Conservation (phyloP, 805 yeast species). For the Danielia reshetovae region DNA sequence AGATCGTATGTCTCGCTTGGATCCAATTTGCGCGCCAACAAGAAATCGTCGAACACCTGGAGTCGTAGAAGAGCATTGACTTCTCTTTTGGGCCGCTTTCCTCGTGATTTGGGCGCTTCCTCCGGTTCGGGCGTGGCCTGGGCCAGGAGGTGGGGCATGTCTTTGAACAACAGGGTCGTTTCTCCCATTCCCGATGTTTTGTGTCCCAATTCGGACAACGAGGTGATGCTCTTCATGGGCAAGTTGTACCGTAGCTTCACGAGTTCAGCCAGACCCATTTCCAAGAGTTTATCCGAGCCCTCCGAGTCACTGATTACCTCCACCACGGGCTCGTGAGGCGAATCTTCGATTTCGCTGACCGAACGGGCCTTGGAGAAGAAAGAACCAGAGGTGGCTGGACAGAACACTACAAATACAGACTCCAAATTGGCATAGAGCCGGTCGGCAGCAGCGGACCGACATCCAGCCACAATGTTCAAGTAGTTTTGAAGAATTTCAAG, state of each 20-base stretch:
- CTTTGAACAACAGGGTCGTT: slow-evolving; percentile 14
- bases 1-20: slow-evolving; percentile 21
- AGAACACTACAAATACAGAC: slow-evolving; percentile 9
- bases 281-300: slow-evolving; percentile 12
- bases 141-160: slow-evolving; percentile 17
- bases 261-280: background rate
- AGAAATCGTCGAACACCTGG: slow-evolving; percentile 30
- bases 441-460: background rate
- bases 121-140: slow-evolving; percentile 13
- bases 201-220: slow-evolving; percentile 11
- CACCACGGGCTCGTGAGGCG: slow-evolving; percentile 2
- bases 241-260: background rate
- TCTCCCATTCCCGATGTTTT: slow-evolving; percentile 17
- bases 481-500: slow-evolving; percentile 12
- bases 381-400: slow-evolving; percentile 1
- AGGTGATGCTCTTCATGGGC: slow-evolving; percentile 4
- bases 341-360: background rate
- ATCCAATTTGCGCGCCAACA: slow-evolving; percentile 22
- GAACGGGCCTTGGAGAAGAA: slow-evolving; percentile 4
- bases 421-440: slow-evolving; percentile 4
- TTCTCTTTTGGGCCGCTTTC: slow-evolving; percentile 1
- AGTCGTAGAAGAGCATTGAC: slow-evolving; percentile 9
- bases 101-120: slow-evolving; percentile 1
- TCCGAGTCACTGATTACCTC: slow-evolving; percentile 25
- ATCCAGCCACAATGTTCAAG: slow-evolving; percentile 1